phyloP scores from a whole-genome alignment of 176 grass and related monocot species.

The Saccharum spontaneum region DNA sequence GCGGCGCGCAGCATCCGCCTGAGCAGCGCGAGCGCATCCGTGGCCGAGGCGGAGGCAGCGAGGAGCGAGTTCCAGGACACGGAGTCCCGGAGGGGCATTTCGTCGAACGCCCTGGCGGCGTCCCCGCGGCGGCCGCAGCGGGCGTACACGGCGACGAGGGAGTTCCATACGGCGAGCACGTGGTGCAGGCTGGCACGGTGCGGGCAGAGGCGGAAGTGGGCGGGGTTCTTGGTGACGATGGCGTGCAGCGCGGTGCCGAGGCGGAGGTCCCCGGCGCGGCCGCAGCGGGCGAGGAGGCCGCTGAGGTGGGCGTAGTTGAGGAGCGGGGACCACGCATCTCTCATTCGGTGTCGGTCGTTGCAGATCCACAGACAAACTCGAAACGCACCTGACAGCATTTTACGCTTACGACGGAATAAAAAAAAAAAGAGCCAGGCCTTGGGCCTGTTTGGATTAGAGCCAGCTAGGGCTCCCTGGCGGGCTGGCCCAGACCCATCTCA shows the following conservation, averaged over 20 bases:
- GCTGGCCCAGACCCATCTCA: no score
- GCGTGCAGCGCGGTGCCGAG: constrained; percentile 70
- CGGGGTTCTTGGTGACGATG: constrained; percentile 47
- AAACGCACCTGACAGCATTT: no score
- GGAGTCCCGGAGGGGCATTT: constrained; percentile 74
- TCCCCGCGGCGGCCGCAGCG: constrained; percentile 47
- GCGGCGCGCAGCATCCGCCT: constrained; percentile 48
- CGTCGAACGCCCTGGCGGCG: constrained; percentile 66
- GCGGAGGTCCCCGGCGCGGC: constrained; percentile 48
- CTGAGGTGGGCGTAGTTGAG: constrained; percentile 61
- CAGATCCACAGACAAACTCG: no score
- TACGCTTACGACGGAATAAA: no score
- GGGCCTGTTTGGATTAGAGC: background rate
- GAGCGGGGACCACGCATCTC: constrained; percentile 24
- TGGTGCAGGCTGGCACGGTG: background rate
- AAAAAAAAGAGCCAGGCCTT: no score
- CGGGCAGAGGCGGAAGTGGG: constrained; percentile 36
- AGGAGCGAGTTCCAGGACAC: constrained; percentile 90
- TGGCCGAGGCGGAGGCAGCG: constrained; percentile 25
- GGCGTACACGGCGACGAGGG: constrained; percentile 68
- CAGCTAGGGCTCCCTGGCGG: no score
- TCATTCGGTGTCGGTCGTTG: constrained; percentile 17
- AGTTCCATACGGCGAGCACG: constrained; percentile 65
- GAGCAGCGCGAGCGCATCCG: constrained; percentile 45
- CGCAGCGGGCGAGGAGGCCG: constrained; percentile 63